phyloP scores from a whole-genome alignment of 805 yeast genomes.

The Millerozyma acaciae region DNA sequence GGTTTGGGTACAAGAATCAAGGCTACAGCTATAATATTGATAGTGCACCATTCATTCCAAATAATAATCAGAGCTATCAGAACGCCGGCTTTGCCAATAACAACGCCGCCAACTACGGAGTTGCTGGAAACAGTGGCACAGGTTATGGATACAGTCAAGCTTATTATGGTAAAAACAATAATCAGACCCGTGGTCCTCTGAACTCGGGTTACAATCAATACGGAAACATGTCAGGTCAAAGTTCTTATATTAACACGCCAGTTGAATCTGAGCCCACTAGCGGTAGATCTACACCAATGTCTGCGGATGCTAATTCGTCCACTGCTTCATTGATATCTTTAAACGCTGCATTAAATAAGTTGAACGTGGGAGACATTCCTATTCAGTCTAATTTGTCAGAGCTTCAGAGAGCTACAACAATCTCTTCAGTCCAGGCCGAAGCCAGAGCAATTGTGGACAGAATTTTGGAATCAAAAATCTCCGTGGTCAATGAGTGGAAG shows the following conservation, averaged over 20 bases:
- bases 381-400: constrained; percentile 53
- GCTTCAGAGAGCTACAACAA: constrained; percentile 48
- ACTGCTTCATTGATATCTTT: constrained; percentile 72
- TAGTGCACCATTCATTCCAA: background rate
- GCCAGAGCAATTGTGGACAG: constrained; percentile 51
- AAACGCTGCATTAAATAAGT: constrained; percentile 62
- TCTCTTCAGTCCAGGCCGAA: constrained; percentile 53
- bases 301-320: constrained; percentile 42
- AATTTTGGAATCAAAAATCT: constrained; percentile 42
- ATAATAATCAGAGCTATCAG: constrained; percentile 1
- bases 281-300: constrained; percentile 32
- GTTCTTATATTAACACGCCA: constrained; percentile 18
- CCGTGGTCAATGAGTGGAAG: constrained; percentile 58
- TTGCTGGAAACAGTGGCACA: background rate
- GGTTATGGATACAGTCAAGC: constrained; percentile 3
- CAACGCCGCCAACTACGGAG: background rate
- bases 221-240: constrained; percentile 1
- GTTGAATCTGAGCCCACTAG: constrained; percentile 29
- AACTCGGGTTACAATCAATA: constrained; percentile 4
- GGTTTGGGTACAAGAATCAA: constrained; percentile 15
- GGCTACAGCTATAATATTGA: no score
- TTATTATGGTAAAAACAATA: constrained; percentile 1
- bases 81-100: background rate
- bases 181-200: no score
- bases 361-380: constrained; percentile 57